Conservation (phyloP, 2,329 filamentous ascomycete species). For the Pseudogymnoascus sp. region DNA sequence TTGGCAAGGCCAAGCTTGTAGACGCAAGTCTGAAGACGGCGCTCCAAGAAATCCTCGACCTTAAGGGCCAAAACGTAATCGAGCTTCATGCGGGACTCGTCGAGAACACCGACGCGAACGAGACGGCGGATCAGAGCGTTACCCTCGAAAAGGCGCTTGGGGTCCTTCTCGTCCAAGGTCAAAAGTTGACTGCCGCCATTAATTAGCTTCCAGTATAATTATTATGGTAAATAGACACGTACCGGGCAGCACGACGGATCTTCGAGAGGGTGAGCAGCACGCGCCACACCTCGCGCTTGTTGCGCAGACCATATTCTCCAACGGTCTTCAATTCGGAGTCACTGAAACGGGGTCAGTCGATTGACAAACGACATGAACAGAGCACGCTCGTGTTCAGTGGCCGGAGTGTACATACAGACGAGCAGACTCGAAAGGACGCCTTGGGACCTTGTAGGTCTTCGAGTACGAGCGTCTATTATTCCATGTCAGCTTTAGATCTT, state of each 20-base stretch:
- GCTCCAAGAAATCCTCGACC: conserved; percentile 99
- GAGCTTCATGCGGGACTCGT: conserved; percentile 99
- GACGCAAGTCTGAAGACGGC: conserved; percentile 98
- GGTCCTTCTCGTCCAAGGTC: conserved; percentile 99
- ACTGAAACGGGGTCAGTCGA: conserved; percentile 63
- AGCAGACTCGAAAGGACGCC: conserved; percentile 90
- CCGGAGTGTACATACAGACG: conserved; percentile 90
- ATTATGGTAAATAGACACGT: conserved; percentile 33
- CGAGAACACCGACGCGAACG: conserved; percentile 97
- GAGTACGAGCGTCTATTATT: conserved; percentile 61
- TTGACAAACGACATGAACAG: conserved; percentile 83
- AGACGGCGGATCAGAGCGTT: conserved; percentile 99
- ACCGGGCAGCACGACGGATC: conserved; percentile 99
- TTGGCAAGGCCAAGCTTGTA: conserved; percentile 99
- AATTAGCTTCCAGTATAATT: conserved; percentile 13
- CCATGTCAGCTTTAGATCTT: neutral
- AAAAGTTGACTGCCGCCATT: conserved; percentile 75
- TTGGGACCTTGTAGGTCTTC: conserved; percentile 99
- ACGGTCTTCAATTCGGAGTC: conserved; percentile 99
- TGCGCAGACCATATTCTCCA: conserved; percentile 98
- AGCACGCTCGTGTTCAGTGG: conserved; percentile 99
- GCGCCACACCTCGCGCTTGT: conserved; percentile 99
- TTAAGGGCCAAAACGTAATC: conserved; percentile 99
- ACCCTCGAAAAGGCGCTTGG: conserved; percentile 99
- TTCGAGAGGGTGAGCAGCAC: conserved; percentile 99